These are phyloP conservation scores for Trichosporon sp. DNA, from an alignment of 1,284 basidiomycete species.

Conservation along the genomic window DNA sequence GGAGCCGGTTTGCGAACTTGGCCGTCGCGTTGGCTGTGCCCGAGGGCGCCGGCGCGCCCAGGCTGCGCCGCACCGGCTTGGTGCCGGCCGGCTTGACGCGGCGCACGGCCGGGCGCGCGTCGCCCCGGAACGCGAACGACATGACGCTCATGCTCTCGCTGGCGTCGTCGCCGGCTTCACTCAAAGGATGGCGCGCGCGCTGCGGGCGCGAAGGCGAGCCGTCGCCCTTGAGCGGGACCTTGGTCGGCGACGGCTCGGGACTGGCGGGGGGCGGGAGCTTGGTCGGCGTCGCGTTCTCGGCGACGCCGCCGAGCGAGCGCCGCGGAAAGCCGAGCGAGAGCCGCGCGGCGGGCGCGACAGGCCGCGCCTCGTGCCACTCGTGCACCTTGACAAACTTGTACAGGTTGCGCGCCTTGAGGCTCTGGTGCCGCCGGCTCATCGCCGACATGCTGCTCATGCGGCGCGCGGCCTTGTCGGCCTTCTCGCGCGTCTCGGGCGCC, in stretches of 20 bases:
- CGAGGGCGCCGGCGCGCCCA: conserved; percentile 18
- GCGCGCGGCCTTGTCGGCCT: background rate
- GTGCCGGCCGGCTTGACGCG: background rate
- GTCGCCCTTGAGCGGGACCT: conserved; percentile 13
- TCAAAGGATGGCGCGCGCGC: conserved; percentile 1
- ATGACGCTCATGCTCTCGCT: conserved; percentile 40
- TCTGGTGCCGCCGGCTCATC: conserved; percentile 64
- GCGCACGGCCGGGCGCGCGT: conserved; percentile 8
- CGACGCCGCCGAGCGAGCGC: conserved; percentile 12
- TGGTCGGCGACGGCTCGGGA: conserved; percentile 1
- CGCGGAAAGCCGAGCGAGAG: background rate
- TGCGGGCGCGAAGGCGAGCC: conserved; percentile 10
- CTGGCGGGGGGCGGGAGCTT: background rate
- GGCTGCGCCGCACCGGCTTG: conserved; percentile 15
- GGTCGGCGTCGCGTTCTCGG: conserved; percentile 8
- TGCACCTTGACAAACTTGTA: conserved; percentile 72
- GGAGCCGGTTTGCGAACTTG: conserved; percentile 43
- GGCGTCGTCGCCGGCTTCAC: conserved; percentile 10
- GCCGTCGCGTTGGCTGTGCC: conserved; percentile 32
- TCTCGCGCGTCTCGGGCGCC: background rate
- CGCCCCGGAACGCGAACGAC: conserved; percentile 39
- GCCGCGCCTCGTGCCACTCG: conserved; percentile 59
- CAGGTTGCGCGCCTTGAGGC: conserved; percentile 76
- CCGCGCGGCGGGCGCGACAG: background rate
- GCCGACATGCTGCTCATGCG: conserved; percentile 41